phyloP scores from a whole-genome alignment of 768 basidiomycete species.

The Baorangia bicolor region DNA sequence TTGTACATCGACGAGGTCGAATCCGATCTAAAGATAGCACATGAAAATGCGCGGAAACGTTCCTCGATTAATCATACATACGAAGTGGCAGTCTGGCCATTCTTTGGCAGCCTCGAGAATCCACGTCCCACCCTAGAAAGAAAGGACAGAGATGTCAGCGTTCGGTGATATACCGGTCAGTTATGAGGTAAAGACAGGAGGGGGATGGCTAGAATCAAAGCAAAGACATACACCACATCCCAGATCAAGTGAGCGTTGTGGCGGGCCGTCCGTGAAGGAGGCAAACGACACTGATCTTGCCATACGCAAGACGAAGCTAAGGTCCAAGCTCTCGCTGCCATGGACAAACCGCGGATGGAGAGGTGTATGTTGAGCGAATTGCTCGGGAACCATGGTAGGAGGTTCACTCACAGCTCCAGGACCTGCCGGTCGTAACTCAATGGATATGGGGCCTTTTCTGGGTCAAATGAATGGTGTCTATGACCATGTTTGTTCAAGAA shows the following conservation, averaged over 20 bases:
- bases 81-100: slow-evolving; percentile 66
- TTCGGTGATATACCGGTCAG: not conserved
- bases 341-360: not conserved
- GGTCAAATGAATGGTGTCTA: slow-evolving; percentile 64
- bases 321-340: slow-evolving; percentile 55
- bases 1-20: slow-evolving; percentile 77
- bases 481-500: slow-evolving; percentile 62
- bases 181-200: not conserved
- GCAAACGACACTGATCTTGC: slow-evolving; percentile 59
- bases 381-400: not conserved
- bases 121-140: slow-evolving; percentile 62
- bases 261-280: slow-evolving; percentile 49
- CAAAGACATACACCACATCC: slow-evolving; percentile 64
- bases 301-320: slow-evolving; percentile 47
- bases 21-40: slow-evolving; percentile 55
- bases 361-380: slow-evolving; percentile 2
- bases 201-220: not conserved
- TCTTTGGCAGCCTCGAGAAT: slow-evolving; percentile 68
- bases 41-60: not conserved
- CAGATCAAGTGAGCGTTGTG: slow-evolving; percentile 59
- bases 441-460: slow-evolving; percentile 80
- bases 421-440: slow-evolving; percentile 66
- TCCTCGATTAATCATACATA: slow-evolving; percentile 35
- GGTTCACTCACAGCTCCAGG: slow-evolving; percentile 59
- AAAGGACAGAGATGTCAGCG: not conserved